phyloP scores from a whole-genome alignment of 1,284 basidiomycete genomes.

The Marasmius sp. region DNA sequence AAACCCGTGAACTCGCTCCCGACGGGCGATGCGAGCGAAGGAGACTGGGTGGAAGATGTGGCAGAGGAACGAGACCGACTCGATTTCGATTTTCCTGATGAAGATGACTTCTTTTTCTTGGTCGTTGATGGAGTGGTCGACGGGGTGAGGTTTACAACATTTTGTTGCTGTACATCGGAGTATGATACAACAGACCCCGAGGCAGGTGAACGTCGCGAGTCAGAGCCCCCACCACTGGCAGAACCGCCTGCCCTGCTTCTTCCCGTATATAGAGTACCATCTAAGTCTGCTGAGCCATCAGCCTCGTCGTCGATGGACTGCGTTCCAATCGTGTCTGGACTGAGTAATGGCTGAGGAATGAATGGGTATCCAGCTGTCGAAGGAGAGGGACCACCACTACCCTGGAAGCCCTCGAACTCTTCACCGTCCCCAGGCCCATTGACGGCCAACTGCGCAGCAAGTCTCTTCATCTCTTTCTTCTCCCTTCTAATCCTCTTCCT shows the following conservation, averaged over 20 bases:
- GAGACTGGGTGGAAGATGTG: slow-evolving; percentile 25
- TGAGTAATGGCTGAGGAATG: slow-evolving; percentile 14
- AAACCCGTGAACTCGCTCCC: slow-evolving; percentile 5
- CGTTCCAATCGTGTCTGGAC: slow-evolving; percentile 7
- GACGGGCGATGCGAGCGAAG: slow-evolving; percentile 30
- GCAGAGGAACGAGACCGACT: slow-evolving; percentile 25
- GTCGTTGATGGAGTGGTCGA: slow-evolving; percentile 2
- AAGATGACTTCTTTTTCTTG: slow-evolving; percentile 20
- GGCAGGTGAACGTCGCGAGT: slow-evolving; percentile 37
- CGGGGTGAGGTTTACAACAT: slow-evolving; percentile 18
- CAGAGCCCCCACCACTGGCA: slow-evolving; percentile 40
- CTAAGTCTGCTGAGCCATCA: slow-evolving; percentile 59
- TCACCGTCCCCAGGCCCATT: slow-evolving; percentile 24
- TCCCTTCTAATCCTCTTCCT: slow-evolving; percentile 43
- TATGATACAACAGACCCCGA: slow-evolving; percentile 56
- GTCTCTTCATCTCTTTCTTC: slow-evolving; percentile 45
- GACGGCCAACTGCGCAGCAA: slow-evolving; percentile 39
- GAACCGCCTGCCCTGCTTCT: slow-evolving; percentile 29
- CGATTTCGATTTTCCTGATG: slow-evolving; percentile 23
- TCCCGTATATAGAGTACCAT: slow-evolving; percentile 52
- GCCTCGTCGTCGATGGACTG: slow-evolving; percentile 32
- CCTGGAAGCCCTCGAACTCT: slow-evolving; percentile 62
- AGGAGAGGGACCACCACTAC: slow-evolving; percentile 31
- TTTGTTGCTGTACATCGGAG: slow-evolving; percentile 30
- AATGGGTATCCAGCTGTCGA: background rate